Conservation (phyloP, 2,329 filamentous ascomycete genomes). For the Penicillium hesseltinei region DNA sequence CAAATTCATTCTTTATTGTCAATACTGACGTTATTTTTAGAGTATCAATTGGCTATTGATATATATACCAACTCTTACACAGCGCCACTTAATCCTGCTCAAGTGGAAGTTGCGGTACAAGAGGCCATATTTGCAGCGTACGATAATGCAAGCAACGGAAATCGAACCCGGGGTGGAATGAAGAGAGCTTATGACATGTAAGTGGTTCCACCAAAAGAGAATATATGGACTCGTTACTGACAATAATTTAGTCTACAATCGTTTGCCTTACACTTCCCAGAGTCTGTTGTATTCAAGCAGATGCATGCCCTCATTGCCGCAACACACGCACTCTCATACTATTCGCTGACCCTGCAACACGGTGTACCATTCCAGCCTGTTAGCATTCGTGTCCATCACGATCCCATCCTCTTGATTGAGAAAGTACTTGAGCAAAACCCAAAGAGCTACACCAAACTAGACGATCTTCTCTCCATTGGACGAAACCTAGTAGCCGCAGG, state of each 20-base stretch:
- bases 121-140: constrained; percentile 56
- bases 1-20: neutral
- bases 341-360: constrained; percentile 62
- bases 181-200: constrained; percentile 60
- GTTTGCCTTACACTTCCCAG: constrained; percentile 44
- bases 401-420: constrained; percentile 58
- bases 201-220: constrained; percentile 21
- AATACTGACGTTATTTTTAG: constrained; percentile 25
- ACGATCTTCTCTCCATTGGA: constrained; percentile 62
- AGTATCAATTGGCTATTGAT: constrained; percentile 44
- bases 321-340: constrained; percentile 64
- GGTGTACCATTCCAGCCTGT: constrained; percentile 66
- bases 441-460: constrained; percentile 62
- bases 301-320: constrained; percentile 57
- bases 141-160: constrained; percentile 66
- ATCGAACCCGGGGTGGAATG: constrained; percentile 60
- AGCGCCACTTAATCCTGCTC: constrained; percentile 41
- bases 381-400: constrained; percentile 62
- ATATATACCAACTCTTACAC: constrained; percentile 37
- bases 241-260: constrained; percentile 37
- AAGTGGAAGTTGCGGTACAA: constrained; percentile 54
- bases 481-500: constrained; percentile 55
- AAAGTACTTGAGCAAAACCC: constrained; percentile 63
- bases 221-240: constrained; percentile 6
- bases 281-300: constrained; percentile 43